Percentiles rank a stretch among this genome's conserved stretches.
phyloP scores from a whole-genome alignment of 768 basidiomycete species.

The Pleurotus cornucopiae region DNA sequence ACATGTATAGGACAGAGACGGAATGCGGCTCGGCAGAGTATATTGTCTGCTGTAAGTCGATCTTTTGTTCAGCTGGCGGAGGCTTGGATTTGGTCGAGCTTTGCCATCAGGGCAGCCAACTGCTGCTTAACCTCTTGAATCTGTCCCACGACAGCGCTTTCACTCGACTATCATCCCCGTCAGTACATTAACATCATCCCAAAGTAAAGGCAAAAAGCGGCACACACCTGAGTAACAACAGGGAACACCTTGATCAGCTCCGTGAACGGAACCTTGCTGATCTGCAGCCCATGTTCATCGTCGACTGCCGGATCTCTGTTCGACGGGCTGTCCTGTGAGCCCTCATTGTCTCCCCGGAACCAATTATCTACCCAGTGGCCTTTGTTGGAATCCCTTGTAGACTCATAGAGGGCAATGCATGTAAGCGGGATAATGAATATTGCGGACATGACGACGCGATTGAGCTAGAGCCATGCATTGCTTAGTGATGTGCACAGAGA shows the following conservation, averaged over 20 bases:
- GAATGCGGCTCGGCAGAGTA: too few relatives aligned
- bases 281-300: constrained; percentile 52
- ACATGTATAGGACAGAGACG: not conserved
- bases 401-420: constrained; percentile 73
- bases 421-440: constrained; percentile 82
- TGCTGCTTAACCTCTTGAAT: constrained; percentile 51
- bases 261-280: constrained; percentile 66
- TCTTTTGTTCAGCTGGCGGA: not conserved
- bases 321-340: constrained; percentile 47
- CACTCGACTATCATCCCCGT: constrained; percentile 53
- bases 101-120: constrained; percentile 32
- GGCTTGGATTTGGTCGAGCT: constrained; percentile 23
- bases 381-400: constrained; percentile 42
- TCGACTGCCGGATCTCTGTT: constrained; percentile 58
- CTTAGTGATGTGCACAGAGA: not conserved
- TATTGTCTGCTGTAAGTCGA: too few relatives aligned
- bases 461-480: constrained; percentile 43
- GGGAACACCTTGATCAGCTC: constrained; percentile 73
- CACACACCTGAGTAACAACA: constrained; percentile 61
- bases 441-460: constrained; percentile 70
- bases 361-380: constrained; percentile 66
- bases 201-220: not conserved
- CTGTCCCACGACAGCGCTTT: constrained; percentile 63
- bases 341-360: constrained; percentile 59
- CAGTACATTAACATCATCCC: constrained; percentile 1